Conservation (phyloP, 2,329 filamentous ascomycete genomes). For the Cercospora sp. region DNA sequence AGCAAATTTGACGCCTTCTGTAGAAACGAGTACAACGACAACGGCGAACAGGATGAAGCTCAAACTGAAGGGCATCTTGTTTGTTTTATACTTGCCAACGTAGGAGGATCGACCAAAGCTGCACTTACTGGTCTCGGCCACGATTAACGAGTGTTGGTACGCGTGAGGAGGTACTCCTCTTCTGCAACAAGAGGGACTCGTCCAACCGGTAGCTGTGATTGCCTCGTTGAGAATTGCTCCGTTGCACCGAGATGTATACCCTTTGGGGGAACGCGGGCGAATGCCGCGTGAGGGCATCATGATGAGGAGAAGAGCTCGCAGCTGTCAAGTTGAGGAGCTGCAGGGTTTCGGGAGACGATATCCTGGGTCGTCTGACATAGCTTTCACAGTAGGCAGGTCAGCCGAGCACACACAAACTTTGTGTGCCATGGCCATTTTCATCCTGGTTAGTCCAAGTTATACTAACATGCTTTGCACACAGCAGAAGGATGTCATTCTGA, state of each 20-base stretch:
- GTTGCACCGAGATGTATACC: conserved; percentile 16
- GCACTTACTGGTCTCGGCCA: neutral
- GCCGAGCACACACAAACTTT: neutral
- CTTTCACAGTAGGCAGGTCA: neutral
- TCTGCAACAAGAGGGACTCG: neutral
- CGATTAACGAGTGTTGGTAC: neutral
- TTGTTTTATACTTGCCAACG: neutral
- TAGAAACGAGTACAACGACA: neutral
- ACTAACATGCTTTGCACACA: neutral
- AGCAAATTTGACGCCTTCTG: neutral
- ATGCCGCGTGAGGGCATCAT: neutral
- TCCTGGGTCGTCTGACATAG: neutral
- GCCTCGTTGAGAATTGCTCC: conserved; percentile 15
- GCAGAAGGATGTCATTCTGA: too few species aligned
- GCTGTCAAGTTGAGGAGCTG: conserved; percentile 8
- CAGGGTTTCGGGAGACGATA: conserved; percentile 2
- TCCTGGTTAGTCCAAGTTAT: neutral
- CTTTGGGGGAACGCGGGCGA: neutral
- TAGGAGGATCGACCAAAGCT: neutral
- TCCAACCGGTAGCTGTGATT: neutral
- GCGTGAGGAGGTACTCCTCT: conserved; percentile 13
- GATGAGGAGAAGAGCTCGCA: conserved; percentile 5
- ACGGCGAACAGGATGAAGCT: neutral
- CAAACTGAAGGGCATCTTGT: neutral
- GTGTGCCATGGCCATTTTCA: neutral